These are phyloP conservation scores for Candolleomyces aberdarensis DNA, from an alignment of 768 basidiomycete genomes.

Conservation along the genomic window DNA sequence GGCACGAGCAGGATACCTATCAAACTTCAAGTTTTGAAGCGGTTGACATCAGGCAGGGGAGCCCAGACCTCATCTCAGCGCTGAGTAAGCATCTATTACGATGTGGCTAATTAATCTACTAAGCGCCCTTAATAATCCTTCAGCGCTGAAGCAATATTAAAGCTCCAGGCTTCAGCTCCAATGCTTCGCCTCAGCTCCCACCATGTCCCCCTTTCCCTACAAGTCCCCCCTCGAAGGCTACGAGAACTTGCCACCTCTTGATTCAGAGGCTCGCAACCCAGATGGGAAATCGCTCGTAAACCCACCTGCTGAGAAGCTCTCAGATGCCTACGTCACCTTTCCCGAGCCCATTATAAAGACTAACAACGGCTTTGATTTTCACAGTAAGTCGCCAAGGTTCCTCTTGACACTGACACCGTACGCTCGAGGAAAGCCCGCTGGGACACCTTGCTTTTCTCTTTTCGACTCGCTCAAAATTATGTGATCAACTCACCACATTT, in stretches of 20 bases:
- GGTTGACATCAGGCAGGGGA: too few relatives aligned
- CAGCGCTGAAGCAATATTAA: too few relatives aligned
- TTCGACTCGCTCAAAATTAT: not conserved
- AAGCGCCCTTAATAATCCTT: too few relatives aligned
- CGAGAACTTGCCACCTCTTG: constrained; percentile 14
- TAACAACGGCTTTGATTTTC: constrained; percentile 71
- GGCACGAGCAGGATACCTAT: too few relatives aligned
- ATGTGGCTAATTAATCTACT: too few relatives aligned
- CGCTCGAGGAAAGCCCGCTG: not conserved
- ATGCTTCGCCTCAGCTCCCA: too few relatives aligned
- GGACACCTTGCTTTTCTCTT: not conserved
- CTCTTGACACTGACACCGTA: not conserved
- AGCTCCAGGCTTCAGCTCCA: too few relatives aligned
- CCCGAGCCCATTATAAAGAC: constrained; percentile 49
- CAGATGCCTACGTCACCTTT: constrained; percentile 52
- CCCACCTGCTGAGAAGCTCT: constrained; percentile 37
- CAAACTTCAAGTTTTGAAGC: too few relatives aligned
- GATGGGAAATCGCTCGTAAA: constrained; percentile 60
- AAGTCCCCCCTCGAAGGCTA: constrained; percentile 36
- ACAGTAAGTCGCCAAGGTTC: constrained; percentile 41
- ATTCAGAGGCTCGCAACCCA: constrained; percentile 26
- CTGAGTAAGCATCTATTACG: too few relatives aligned
- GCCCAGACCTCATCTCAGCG: too few relatives aligned
- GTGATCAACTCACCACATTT: not conserved
- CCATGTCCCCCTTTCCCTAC: not conserved